Evolutionary conservation across 768 basidiomycete genomes (phyloP).

Genomic region (Tricholoma furcatifolium): DNA sequence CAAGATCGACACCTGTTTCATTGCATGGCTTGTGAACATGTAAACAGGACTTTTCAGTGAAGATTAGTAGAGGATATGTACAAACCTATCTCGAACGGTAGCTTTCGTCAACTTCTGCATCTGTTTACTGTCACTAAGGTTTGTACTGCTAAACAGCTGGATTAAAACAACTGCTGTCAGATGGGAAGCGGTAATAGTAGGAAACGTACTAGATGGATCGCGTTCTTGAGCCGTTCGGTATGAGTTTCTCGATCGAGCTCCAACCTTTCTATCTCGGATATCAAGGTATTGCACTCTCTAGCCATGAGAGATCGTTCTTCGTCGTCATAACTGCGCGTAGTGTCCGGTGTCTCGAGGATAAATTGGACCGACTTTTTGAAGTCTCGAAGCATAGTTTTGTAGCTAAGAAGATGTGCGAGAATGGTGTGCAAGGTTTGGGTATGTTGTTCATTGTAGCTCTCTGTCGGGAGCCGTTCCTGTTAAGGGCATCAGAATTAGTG

Average conservation of each 20-base stretch:
- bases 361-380: slow-evolving; percentile 54
- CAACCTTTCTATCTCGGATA: slow-evolving; percentile 42
- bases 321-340: background rate
- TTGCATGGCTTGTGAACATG: slow-evolving; percentile 17
- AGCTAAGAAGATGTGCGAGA: slow-evolving; percentile 60
- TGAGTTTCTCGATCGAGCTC: slow-evolving; percentile 34
- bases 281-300: slow-evolving; percentile 38
- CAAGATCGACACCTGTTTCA: slow-evolving; percentile 44
- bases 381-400: slow-evolving; percentile 52
- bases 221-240: slow-evolving; percentile 37
- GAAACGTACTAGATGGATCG: slow-evolving; percentile 41
- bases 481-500: background rate
- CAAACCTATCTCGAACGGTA: slow-evolving; percentile 42
- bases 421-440: slow-evolving; percentile 57
- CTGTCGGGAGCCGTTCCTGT: slow-evolving; percentile 49
- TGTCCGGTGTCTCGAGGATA: slow-evolving; percentile 43
- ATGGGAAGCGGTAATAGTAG: background rate
- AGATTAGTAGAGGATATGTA: slow-evolving; percentile 2
- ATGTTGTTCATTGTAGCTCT: slow-evolving; percentile 39
- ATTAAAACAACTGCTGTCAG: background rate
- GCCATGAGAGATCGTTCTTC: slow-evolving; percentile 21
- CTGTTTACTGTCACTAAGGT: slow-evolving; percentile 50
- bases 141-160: slow-evolving; percentile 58
- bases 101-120: slow-evolving; percentile 51
- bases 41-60: no score